Percentiles rank a stretch among this genome's conserved stretches.
Evolutionary conservation across 78 protist genomes (phyloP).

Genomic region (Chrysochromulina parva): DNA sequence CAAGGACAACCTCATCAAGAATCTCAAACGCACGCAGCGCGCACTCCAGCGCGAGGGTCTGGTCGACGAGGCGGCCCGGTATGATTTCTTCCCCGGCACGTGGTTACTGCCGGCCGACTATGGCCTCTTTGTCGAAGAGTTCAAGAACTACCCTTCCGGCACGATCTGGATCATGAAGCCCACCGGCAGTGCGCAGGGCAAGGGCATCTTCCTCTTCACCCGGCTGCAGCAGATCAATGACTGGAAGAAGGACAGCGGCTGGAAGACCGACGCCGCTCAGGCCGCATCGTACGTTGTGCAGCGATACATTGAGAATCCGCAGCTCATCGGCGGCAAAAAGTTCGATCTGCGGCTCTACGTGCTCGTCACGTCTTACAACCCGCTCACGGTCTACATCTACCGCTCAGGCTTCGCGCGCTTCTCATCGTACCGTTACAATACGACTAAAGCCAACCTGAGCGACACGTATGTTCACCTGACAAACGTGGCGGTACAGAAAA

Average conservation of each 20-base stretch:
- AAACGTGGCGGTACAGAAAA: slow-evolving; percentile 86
- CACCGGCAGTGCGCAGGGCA: slow-evolving; percentile 49
- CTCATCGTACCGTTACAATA: slow-evolving; percentile 24
- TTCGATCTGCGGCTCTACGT: slow-evolving; percentile 70
- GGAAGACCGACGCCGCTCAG: background rate
- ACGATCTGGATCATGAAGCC: slow-evolving; percentile 76
- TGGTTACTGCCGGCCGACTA: slow-evolving; percentile 76
- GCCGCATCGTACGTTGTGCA: slow-evolving; percentile 40
- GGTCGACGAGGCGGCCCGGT: slow-evolving; percentile 56
- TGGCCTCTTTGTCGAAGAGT: slow-evolving; percentile 70
- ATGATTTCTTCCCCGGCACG: slow-evolving; percentile 66
- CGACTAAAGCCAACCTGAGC: slow-evolving; percentile 14
- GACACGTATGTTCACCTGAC: slow-evolving; percentile 75
- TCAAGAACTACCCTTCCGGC: slow-evolving; percentile 42
- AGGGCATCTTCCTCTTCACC: slow-evolving; percentile 85
- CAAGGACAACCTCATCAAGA: slow-evolving; percentile 74
- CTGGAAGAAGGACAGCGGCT: slow-evolving; percentile 56
- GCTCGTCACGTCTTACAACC: background rate
- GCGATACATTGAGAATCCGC: slow-evolving; percentile 66
- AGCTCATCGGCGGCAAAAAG: slow-evolving; percentile 65
- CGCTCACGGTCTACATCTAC: slow-evolving; percentile 54
- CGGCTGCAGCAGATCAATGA: slow-evolving; percentile 68
- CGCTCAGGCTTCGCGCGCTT: slow-evolving; percentile 85
- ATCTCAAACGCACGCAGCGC: slow-evolving; percentile 59
- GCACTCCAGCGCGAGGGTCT: slow-evolving; percentile 46